Base-by-base conservation (phyloP, 2,329 filamentous ascomycete species). In the Fusarium vanettenii region DNA sequence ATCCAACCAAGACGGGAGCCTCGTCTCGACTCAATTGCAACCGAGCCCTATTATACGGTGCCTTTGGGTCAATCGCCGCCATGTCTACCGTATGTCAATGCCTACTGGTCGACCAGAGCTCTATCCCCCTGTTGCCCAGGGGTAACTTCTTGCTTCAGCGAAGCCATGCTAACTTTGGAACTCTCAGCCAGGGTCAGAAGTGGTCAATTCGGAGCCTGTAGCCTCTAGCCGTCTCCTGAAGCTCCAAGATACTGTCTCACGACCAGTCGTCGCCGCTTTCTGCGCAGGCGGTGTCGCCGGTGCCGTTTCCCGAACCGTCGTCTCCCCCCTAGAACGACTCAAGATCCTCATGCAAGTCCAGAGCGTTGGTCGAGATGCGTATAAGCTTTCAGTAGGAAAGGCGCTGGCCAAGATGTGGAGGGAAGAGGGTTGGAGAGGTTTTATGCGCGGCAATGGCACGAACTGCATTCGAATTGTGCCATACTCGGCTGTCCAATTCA, bases 291-390 rank as follows among this genome's bases (percentile, higher is more conserved):
- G 97, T 76, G 92, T 98, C 25, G 97, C 97, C 18, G 97, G 97
- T 68, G 97, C 97, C 50, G 96, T 99, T n/a, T 98, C 97, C 35
- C 91, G 97, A 81, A 99, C 97, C 27, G 96, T 98, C 57, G 97
- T 99, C 6, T 98, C 96, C 18, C 97, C 97, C 5, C 91, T 99
- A 41, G 97, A 99, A 85, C 92, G 97, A 74, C 89, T 99, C 69
- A 98, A 99, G 87, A 99, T 99, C 78, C 88, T 99, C n/a, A 95
- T 98, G 83, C 97, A 99, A 83, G 90, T 99, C 31, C 97, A 99
- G 86, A 97, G 94, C 80, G 93, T 89, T 60, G 96, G 95, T 20
- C 92, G 95, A 80, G 93, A 94, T 78, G 96, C 98, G 80, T 99
- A 99, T 85, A 96, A 97, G 82, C 87, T 98, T 83, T 97, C 95